These are phyloP conservation scores for Acacia melanoxylon DNA, from an alignment of 306 rosid species.

Conservation along the genomic window DNA sequence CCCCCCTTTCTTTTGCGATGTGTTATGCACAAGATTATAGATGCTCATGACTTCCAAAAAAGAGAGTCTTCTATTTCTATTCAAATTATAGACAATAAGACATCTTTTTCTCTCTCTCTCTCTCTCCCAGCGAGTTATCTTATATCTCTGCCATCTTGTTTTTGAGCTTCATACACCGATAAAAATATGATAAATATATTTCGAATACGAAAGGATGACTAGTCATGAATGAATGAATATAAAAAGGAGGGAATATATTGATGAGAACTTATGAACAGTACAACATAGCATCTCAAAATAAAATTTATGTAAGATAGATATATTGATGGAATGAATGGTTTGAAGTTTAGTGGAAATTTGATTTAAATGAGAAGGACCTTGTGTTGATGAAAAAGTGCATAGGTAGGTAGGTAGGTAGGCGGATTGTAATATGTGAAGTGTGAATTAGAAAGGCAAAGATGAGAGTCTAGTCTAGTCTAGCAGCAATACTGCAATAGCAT, in stretches of 20 bases:
- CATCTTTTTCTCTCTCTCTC: too few species aligned
- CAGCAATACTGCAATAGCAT: too few species aligned
- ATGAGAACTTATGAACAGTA: neutral
- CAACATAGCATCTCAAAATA: too few species aligned
- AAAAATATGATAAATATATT: neutral
- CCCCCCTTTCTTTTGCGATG: too few species aligned
- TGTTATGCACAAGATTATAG: neutral
- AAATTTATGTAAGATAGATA: neutral
- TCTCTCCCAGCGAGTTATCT: too few species aligned
- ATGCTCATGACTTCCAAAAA: neutral
- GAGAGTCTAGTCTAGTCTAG: too few species aligned
- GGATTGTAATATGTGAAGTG: neutral
- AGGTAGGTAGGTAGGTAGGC: neutral
- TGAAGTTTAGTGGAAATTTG: neutral
- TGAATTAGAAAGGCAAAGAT: neutral
- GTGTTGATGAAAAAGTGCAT: neutral
- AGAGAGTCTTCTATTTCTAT: neutral
- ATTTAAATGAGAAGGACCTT: neutral
- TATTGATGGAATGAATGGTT: neutral
- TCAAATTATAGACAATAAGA: neutral
- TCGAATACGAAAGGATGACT: neutral
- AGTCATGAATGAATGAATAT: neutral
- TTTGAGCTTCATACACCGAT: neutral
- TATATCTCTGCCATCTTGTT: neutral
- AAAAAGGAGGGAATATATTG: neutral